phyloP scores from a whole-genome alignment of 176 grass and related monocot genomes.

The Puccinellia tenuiflora region DNA sequence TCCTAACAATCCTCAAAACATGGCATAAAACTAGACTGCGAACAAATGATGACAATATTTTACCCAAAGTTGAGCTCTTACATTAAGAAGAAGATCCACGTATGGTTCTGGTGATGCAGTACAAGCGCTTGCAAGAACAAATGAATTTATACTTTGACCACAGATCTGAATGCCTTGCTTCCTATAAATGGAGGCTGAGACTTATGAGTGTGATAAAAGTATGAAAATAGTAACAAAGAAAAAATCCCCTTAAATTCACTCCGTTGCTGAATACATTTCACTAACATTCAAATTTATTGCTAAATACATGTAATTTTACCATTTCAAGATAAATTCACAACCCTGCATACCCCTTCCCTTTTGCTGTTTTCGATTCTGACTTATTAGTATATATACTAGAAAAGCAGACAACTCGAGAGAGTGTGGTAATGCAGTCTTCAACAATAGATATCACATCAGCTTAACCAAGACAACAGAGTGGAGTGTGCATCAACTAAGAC shows the following conservation, averaged over 20 bases:
- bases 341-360: background rate
- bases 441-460: background rate
- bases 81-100: conserved; percentile 72
- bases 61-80: conserved; percentile 41
- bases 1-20: background rate
- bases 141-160: conserved; percentile 79
- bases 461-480: background rate
- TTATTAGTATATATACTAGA: background rate
- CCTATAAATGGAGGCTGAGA: conserved; percentile 33
- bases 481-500: background rate
- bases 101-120: conserved; percentile 43
- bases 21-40: background rate
- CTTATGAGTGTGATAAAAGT: background rate
- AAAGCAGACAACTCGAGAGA: background rate
- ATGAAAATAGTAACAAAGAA: conserved; percentile 1
- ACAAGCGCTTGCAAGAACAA: conserved; percentile 77
- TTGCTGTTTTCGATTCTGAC: background rate
- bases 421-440: background rate
- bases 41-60: conserved; percentile 14
- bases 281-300: background rate
- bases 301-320: background rate
- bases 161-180: conserved; percentile 55
- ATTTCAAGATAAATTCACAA: background rate
- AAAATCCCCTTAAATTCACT: background rate
- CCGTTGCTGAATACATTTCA: background rate